Evolutionary conservation across 1,139 yeast genomes (phyloP).

Genomic region (Arxiozyma slooffiae): DNA sequence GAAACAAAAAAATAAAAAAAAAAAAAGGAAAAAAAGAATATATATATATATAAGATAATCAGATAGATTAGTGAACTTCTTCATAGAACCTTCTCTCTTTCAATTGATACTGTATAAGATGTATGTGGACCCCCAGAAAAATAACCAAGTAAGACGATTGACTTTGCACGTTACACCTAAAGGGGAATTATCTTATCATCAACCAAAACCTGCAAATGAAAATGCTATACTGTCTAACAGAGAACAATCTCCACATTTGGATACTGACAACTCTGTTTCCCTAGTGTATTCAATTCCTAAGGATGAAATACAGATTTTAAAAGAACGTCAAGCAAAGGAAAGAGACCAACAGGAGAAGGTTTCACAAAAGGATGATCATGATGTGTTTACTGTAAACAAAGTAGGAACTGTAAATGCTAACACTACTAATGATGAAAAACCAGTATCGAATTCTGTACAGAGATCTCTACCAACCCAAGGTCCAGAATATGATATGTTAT

Average conservation of each 20-base stretch:
- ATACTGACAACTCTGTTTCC: background rate
- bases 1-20: too few species aligned
- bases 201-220: conserved; percentile 2
- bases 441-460: background rate
- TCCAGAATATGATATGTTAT: background rate
- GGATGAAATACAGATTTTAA: conserved; percentile 3
- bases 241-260: conserved; percentile 2
- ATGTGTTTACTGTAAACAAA: too few species aligned
- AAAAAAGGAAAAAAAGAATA: too few species aligned
- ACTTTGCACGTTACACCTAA: conserved; percentile 6
- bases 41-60: background rate
- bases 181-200: conserved; percentile 3
- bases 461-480: background rate
- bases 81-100: background rate
- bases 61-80: background rate
- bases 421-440: background rate
- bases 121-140: conserved; percentile 22
- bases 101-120: conserved; percentile 5
- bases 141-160: conserved; percentile 17
- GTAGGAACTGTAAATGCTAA: background rate
- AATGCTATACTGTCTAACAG: conserved; percentile 2
- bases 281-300: conserved; percentile 1
- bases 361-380: background rate
- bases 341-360: conserved; percentile 1
- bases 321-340: conserved; percentile 7